Evolutionary conservation across 192 early-diverging fungal species (phyloP).

Genomic region (Kickxella alabastrina): DNA sequence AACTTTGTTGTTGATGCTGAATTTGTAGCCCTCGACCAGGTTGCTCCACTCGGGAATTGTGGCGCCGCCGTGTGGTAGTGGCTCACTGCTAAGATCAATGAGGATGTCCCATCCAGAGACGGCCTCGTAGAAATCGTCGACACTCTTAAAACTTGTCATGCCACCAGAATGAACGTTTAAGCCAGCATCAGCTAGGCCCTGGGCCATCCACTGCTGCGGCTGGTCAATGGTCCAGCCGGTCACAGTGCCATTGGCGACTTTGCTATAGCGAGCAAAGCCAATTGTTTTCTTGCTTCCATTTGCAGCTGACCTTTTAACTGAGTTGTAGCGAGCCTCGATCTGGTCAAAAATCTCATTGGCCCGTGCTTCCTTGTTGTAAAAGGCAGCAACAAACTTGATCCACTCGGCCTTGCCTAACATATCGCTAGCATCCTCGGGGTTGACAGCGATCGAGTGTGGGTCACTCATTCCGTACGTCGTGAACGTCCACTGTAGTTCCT

Average conservation of each 20-base stretch:
- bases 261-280: conserved; percentile 44
- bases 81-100: conserved; percentile 55
- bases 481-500: conserved; percentile 54
- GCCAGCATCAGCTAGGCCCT: conserved; percentile 62
- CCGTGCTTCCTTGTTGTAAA: conserved; percentile 39
- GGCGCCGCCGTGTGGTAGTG: conserved; percentile 55
- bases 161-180: conserved; percentile 36
- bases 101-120: conserved; percentile 58
- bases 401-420: conserved; percentile 47
- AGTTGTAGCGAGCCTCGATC: conserved; percentile 34
- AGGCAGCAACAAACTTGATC: conserved; percentile 43
- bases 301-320: conserved; percentile 18
- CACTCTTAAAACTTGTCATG: conserved; percentile 21
- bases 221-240: conserved; percentile 38
- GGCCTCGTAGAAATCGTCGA: conserved; percentile 51
- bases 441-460: conserved; percentile 34
- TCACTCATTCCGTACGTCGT: conserved; percentile 53
- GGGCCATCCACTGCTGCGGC: conserved; percentile 36
- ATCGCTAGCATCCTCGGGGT: conserved; percentile 32
- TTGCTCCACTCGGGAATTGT: conserved; percentile 48
- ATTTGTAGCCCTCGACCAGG: conserved; percentile 26
- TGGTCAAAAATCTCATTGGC: conserved; percentile 36
- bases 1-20: conserved; percentile 2
- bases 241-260: conserved; percentile 41
- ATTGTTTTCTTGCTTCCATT: conserved; percentile 14